Percentiles rank a stretch among this genome's conserved stretches.
Evolutionary conservation across 352 stramenopile species (phyloP).

Genomic region (Phytophthora quininea): DNA sequence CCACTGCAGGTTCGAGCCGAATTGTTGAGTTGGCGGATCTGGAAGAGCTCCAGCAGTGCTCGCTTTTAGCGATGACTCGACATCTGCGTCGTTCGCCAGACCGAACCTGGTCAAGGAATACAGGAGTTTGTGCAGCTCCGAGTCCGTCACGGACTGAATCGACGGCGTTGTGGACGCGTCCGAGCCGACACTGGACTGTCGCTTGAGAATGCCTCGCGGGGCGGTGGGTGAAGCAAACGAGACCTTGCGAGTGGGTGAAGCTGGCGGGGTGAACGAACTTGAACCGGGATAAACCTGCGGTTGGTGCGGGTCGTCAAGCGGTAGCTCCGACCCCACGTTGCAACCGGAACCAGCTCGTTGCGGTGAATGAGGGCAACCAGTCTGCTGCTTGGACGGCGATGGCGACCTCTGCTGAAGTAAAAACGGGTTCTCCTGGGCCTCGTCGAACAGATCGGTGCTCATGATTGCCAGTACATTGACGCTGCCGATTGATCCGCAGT

Average conservation of each 20-base stretch:
- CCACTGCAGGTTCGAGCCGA: slow-evolving; percentile 16
- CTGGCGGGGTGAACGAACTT: slow-evolving; percentile 12
- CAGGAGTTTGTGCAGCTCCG: slow-evolving; percentile 68
- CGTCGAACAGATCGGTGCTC: slow-evolving; percentile 75
- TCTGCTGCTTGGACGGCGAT: slow-evolving; percentile 19
- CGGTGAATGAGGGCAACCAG: slow-evolving; percentile 7
- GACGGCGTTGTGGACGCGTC: slow-evolving; percentile 44
- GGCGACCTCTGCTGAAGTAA: slow-evolving; percentile 44
- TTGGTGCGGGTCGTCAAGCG: slow-evolving; percentile 41
- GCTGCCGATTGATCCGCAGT: slow-evolving; percentile 66
- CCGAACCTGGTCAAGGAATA: slow-evolving; percentile 67
- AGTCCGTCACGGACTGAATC: slow-evolving; percentile 29
- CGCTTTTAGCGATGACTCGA: background rate
- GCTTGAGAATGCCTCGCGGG: slow-evolving; percentile 52
- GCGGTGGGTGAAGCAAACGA: slow-evolving; percentile 35
- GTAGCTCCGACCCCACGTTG: slow-evolving; percentile 38
- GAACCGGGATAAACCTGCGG: background rate
- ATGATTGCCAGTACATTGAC: slow-evolving; percentile 74
- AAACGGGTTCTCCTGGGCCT: slow-evolving; percentile 75
- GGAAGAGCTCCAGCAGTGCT: background rate
- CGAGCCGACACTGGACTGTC: slow-evolving; percentile 50
- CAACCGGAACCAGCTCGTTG: slow-evolving; percentile 4
- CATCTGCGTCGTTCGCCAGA: slow-evolving; percentile 33
- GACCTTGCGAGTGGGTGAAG: slow-evolving; percentile 33
- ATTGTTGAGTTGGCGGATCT: slow-evolving; percentile 5